Evolutionary conservation across 2,329 filamentous ascomycete genomes (phyloP).

Genomic region (Salinomyces thailandicus): DNA sequence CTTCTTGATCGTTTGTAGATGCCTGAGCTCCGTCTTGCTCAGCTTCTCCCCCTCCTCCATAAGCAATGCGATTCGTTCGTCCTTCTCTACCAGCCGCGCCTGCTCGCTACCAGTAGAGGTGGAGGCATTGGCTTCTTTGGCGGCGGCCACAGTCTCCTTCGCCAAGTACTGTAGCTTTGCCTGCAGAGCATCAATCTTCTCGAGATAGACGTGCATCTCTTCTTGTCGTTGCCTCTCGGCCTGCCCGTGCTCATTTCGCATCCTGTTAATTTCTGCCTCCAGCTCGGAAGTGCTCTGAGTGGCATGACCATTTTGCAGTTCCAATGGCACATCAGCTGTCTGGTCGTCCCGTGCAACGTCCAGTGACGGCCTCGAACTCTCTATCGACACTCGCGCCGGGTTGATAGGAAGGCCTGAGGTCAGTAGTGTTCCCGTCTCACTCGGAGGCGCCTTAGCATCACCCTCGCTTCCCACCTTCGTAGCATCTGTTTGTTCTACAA

Average conservation of each 20-base stretch:
- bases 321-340: slow-evolving; percentile 11
- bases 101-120: slow-evolving; percentile 57
- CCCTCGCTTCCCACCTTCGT: slow-evolving; percentile 2
- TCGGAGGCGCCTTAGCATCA: neutral
- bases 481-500: neutral
- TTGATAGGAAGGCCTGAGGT: slow-evolving; percentile 26
- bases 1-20: slow-evolving; percentile 73
- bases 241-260: slow-evolving; percentile 41
- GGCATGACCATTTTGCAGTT: slow-evolving; percentile 13
- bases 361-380: slow-evolving; percentile 17
- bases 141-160: slow-evolving; percentile 64
- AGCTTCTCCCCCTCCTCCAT: slow-evolving; percentile 89
- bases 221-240: slow-evolving; percentile 57
- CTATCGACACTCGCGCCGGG: slow-evolving; percentile 22
- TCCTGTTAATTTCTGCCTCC: slow-evolving; percentile 36
- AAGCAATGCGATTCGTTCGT: slow-evolving; percentile 77
- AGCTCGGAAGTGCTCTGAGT: slow-evolving; percentile 25
- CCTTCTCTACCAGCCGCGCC: slow-evolving; percentile 76
- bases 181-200: slow-evolving; percentile 84
- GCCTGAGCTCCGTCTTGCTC: slow-evolving; percentile 75
- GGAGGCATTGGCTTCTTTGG: slow-evolving; percentile 55
- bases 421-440: slow-evolving; percentile 14
- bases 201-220: slow-evolving; percentile 72
- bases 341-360: slow-evolving; percentile 8
- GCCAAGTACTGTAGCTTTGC: slow-evolving; percentile 83